A percentile compares a stretch with the other conserved stretches of the same genome.
These are phyloP conservation scores for Mortierella hygrophila DNA, from an alignment of 192 early-diverging fungal species.

Conservation along the genomic window DNA sequence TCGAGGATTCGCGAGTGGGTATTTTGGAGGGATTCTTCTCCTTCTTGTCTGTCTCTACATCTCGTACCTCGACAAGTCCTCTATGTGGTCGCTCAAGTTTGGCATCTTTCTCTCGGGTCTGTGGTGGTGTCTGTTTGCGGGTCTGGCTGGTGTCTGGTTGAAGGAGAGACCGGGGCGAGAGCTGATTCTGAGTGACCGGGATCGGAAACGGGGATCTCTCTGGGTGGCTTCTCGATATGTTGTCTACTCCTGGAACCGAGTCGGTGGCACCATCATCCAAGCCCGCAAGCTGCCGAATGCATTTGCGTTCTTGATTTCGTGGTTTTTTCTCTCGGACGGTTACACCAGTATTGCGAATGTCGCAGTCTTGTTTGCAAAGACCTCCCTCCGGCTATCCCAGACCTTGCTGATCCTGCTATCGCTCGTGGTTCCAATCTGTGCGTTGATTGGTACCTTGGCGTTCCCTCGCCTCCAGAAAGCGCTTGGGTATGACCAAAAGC, in stretches of 20 bases:
- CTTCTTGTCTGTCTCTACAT: conserved; percentile 59
- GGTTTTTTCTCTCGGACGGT: conserved; percentile 77
- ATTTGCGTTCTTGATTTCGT: conserved; percentile 71
- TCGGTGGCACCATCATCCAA: conserved; percentile 57
- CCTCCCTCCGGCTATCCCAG: conserved; percentile 61
- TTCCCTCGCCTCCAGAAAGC: conserved; percentile 62
- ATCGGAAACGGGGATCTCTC: conserved; percentile 29
- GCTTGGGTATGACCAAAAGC: conserved; percentile 36
- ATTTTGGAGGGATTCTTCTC: conserved; percentile 62
- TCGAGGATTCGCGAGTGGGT: conserved; percentile 58
- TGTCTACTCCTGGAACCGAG: conserved; percentile 54
- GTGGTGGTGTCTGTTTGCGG: conserved; percentile 67
- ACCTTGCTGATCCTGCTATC: conserved; percentile 62
- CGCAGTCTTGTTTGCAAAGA: conserved; percentile 70
- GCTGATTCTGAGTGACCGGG: conserved; percentile 39
- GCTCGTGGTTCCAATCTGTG: conserved; percentile 66
- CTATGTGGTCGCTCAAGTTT: conserved; percentile 56
- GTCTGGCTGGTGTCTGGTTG: conserved; percentile 56
- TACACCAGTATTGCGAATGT: conserved; percentile 68
- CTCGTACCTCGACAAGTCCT: conserved; percentile 43
- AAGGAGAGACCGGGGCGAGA: conserved; percentile 61
- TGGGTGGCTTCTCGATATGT: conserved; percentile 48
- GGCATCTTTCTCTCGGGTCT: conserved; percentile 62
- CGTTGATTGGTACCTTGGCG: conserved; percentile 62
- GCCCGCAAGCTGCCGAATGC: conserved; percentile 63